Evolutionary conservation across 495 filamentous ascomycete genomes (phyloP).

Genomic region (Xylaria sp.): DNA sequence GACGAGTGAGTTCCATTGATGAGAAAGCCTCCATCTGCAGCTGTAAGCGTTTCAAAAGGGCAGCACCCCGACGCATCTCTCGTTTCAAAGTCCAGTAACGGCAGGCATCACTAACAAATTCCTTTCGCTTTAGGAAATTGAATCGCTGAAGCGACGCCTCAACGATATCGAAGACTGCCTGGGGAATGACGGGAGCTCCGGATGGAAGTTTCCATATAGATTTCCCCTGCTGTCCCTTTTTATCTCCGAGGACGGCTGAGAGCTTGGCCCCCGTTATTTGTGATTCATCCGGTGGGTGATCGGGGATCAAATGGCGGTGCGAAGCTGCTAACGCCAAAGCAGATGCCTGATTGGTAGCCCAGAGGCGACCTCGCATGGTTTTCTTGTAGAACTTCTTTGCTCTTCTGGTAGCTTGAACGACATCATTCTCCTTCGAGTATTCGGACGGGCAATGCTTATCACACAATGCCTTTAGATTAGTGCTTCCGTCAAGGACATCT

Average conservation of each 20-base stretch:
- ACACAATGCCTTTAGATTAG: slow-evolving; percentile 89
- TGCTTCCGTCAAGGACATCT: slow-evolving; percentile 83
- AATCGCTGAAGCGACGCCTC: slow-evolving; percentile 82
- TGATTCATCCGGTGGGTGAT: slow-evolving; percentile 62
- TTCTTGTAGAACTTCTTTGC: slow-evolving; percentile 80
- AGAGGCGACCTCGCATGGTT: slow-evolving; percentile 83
- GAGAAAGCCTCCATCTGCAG: slow-evolving; percentile 94
- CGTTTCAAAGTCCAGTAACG: slow-evolving; percentile 98
- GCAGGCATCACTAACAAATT: slow-evolving; percentile 90
- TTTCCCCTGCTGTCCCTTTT: slow-evolving; percentile 69
- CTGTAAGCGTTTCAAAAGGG: slow-evolving; percentile 89
- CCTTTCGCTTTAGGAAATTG: slow-evolving; percentile 80
- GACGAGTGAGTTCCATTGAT: slow-evolving; percentile 92
- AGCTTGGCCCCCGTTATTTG: slow-evolving; percentile 61
- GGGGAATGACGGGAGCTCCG: slow-evolving; percentile 91
- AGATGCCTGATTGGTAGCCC: slow-evolving; percentile 89
- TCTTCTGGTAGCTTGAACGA: slow-evolving; percentile 55
- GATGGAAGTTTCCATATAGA: slow-evolving; percentile 92
- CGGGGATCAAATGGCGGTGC: slow-evolving; percentile 64
- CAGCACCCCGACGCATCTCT: slow-evolving; percentile 88
- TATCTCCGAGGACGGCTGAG: slow-evolving; percentile 69
- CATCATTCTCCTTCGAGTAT: slow-evolving; percentile 86
- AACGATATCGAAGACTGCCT: slow-evolving; percentile 80
- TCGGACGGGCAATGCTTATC: slow-evolving; percentile 94
- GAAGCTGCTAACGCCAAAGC: slow-evolving; percentile 79